phyloP scores from a whole-genome alignment of 805 yeast genomes.

The Cyberlindnera euphorbiiphila region DNA sequence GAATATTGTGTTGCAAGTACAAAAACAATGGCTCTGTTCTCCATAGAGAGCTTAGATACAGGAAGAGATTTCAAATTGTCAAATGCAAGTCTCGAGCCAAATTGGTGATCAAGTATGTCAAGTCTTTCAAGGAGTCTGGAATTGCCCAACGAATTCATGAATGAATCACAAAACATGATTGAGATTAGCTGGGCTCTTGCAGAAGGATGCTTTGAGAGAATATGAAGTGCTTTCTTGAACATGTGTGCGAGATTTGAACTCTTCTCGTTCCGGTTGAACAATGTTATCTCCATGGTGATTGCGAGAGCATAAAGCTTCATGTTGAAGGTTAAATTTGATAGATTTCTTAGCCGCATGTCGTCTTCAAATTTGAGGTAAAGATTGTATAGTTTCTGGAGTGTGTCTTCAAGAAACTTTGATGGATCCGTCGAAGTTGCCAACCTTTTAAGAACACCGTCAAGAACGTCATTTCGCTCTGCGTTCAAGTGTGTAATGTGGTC shows the following conservation, averaged over 20 bases:
- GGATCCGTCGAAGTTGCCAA: background rate
- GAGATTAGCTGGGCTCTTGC: background rate
- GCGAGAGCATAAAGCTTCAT: constrained; percentile 24
- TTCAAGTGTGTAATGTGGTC: constrained; percentile 7
- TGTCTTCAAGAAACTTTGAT: constrained; percentile 10
- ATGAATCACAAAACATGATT: constrained; percentile 13
- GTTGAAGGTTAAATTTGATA: constrained; percentile 44
- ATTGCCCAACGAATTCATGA: constrained; percentile 12
- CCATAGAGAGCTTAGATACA: constrained; percentile 15
- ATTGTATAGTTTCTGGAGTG: constrained; percentile 19
- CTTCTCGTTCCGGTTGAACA: constrained; percentile 17
- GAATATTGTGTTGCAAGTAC: constrained; percentile 16
- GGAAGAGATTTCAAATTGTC: constrained; percentile 5
- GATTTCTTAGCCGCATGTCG: constrained; percentile 39
- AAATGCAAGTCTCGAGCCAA: constrained; percentile 12
- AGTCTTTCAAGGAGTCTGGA: constrained; percentile 17
- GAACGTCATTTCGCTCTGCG: background rate
- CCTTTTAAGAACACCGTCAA: constrained; percentile 7
- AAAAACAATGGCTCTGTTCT: constrained; percentile 20
- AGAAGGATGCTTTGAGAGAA: constrained; percentile 15
- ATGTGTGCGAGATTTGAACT: constrained; percentile 28
- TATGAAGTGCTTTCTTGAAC: constrained; percentile 33
- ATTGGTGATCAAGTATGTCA: constrained; percentile 12
- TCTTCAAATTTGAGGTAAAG: constrained; percentile 27
- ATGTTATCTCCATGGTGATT: constrained; percentile 27